Evolutionary conservation across 2,329 filamentous ascomycete species (phyloP).

Genomic region (Leptoxyphium fumago): DNA sequence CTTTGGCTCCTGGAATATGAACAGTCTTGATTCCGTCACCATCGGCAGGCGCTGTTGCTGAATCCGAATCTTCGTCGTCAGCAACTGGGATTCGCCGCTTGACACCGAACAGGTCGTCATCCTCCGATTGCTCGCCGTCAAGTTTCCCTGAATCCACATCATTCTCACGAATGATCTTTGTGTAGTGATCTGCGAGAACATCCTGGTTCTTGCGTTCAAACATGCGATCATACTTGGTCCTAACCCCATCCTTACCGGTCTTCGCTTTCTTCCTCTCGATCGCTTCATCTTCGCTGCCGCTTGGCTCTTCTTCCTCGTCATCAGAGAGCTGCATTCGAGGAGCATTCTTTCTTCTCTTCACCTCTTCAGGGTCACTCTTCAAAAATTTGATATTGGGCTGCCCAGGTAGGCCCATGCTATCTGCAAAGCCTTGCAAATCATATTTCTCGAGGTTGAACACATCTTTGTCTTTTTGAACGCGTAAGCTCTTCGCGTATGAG

Average conservation of each 20-base stretch:
- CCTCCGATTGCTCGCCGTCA: constrained; percentile 15
- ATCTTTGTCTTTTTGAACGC: constrained; percentile 82
- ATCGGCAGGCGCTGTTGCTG: constrained; percentile 21
- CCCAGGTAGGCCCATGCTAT: constrained; percentile 75
- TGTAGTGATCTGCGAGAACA: constrained; percentile 85
- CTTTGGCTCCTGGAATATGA: constrained; percentile 47
- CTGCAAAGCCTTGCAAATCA: constrained; percentile 72
- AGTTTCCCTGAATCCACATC: constrained; percentile 20
- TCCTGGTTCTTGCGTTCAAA: constrained; percentile 95
- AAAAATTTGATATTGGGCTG: constrained; percentile 86
- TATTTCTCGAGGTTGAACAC: constrained; percentile 75
- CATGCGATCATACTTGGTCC: constrained; percentile 96
- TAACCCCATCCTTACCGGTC: constrained; percentile 50
- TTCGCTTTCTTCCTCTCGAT: constrained; percentile 32
- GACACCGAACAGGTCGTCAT: constrained; percentile 68
- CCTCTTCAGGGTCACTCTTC: constrained; percentile 77
- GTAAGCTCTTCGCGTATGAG: constrained; percentile 71
- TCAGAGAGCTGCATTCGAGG: constrained; percentile 45
- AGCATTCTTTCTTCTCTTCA: constrained; percentile 77
- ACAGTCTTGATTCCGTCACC: constrained; percentile 44
- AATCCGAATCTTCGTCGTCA: constrained; percentile 17
- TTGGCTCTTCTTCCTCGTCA: constrained; percentile 44
- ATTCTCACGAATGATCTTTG: constrained; percentile 57
- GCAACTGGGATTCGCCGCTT: constrained; percentile 68
- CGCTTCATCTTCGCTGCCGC: constrained; percentile 39